Conservation (phyloP, 768 basidiomycete genomes). For the Phanerodontia chrysosporium region DNA sequence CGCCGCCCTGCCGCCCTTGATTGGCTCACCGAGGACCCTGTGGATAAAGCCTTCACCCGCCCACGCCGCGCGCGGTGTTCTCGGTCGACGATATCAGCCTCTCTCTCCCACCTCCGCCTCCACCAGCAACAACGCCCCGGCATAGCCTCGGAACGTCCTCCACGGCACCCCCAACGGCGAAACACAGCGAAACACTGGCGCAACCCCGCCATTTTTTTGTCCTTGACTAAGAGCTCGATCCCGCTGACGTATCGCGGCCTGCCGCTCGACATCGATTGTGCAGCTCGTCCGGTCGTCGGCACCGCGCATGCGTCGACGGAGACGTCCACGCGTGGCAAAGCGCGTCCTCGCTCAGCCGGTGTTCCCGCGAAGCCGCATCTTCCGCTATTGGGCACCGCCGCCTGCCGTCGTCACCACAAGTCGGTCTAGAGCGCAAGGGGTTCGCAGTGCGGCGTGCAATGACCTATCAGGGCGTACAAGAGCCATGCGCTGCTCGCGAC, state of each 20-base stretch:
- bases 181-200: background rate
- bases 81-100: background rate
- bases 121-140: no score
- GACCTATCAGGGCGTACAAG: no score
- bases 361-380: no score
- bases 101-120: no score
- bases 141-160: no score
- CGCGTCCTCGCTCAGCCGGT: background rate
- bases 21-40: background rate
- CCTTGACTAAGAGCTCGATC: background rate
- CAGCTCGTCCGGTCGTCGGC: background rate
- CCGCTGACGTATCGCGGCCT: background rate
- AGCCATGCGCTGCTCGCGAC: no score
- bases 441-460: no score
- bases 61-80: background rate
- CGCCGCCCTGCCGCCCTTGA: background rate
- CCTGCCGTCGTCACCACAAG: no score
- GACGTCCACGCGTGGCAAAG: background rate
- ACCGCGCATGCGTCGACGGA: background rate
- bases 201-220: background rate
- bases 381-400: no score
- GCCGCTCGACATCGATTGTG: background rate
- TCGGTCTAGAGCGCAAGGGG: no score
- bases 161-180: background rate
- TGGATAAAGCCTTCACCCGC: background rate